phyloP scores from a whole-genome alignment of 2,329 filamentous ascomycete genomes.

The Cytospora leucostoma region DNA sequence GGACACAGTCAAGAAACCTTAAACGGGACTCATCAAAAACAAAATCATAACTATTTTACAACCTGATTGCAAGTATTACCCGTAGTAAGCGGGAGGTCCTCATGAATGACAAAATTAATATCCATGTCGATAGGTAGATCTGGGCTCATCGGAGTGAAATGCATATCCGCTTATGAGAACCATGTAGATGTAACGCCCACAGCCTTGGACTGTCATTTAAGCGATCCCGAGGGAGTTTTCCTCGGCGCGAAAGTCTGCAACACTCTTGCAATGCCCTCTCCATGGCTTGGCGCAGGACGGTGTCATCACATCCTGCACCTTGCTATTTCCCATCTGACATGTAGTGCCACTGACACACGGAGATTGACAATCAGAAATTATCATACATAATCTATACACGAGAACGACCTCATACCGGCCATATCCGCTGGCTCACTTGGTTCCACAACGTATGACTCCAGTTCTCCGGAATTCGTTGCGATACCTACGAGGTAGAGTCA shows the following conservation, averaged over 20 bases:
- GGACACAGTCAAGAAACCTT: too few species aligned
- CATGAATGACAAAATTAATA: too few species aligned
- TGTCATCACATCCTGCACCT: neutral
- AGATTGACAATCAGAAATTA: neutral
- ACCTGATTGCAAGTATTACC: too few species aligned
- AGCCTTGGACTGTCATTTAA: too few species aligned
- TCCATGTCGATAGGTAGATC: too few species aligned
- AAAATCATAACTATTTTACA: too few species aligned
- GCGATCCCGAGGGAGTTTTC: too few species aligned
- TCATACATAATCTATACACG: neutral
- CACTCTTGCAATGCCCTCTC: neutral
- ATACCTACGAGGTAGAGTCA: constrained; percentile 22
- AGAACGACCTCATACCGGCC: constrained; percentile 6
- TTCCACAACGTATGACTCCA: constrained; percentile 27
- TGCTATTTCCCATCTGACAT: neutral
- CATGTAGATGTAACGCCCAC: too few species aligned
- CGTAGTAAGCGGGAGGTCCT: too few species aligned
- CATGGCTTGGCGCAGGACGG: neutral
- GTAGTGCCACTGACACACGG: neutral
- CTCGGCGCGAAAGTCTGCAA: neutral
- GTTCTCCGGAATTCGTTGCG: constrained; percentile 23
- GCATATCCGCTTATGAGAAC: too few species aligned
- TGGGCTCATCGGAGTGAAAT: too few species aligned
- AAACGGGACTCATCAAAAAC: too few species aligned
- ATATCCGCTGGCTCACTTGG: constrained; percentile 19